A percentile compares a stretch with the other conserved stretches of the same genome.
Evolutionary conservation across 106 monocot species (phyloP).

Genomic region (Platanthera guangdongensis): DNA sequence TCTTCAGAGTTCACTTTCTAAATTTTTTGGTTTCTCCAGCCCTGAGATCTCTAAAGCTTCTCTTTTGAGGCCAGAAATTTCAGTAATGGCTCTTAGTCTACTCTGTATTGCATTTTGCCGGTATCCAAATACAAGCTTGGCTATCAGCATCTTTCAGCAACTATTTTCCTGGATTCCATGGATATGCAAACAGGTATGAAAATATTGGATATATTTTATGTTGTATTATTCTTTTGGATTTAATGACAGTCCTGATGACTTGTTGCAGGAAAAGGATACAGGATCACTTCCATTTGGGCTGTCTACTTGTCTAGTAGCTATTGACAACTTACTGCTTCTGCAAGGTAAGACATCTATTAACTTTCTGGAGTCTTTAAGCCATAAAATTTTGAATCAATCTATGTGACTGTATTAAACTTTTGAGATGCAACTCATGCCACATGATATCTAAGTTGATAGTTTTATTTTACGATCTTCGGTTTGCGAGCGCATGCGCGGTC

Average conservation of each 20-base stretch:
- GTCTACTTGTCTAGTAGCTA: slow-evolving; percentile 54
- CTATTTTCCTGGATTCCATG: slow-evolving; percentile 77
- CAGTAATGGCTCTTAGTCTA: slow-evolving; percentile 55
- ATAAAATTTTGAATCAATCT: not conserved
- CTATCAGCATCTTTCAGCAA: slow-evolving; percentile 42
- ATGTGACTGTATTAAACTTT: not conserved
- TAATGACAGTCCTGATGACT: not conserved
- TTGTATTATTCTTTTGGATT: not conserved
- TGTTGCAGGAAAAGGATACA: slow-evolving; percentile 39
- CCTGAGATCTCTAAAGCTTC: slow-evolving; percentile 16
- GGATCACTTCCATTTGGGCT: slow-evolving; percentile 38
- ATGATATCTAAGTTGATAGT: not conserved
- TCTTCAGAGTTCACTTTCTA: slow-evolving; percentile 30
- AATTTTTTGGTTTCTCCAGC: slow-evolving; percentile 35
- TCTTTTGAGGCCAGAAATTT: slow-evolving; percentile 34
- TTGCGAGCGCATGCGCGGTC: no score
- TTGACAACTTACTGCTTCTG: slow-evolving; percentile 59
- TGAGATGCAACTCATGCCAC: not conserved
- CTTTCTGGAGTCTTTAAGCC: not conserved
- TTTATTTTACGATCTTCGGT: not conserved
- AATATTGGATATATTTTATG: not conserved
- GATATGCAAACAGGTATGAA: slow-evolving; percentile 66
- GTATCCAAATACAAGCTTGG: slow-evolving; percentile 31
- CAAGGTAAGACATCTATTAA: slow-evolving; percentile 28
- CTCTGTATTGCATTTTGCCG: slow-evolving; percentile 48